Conservation (phyloP, 208 protist genomes). For the Trypanosoma brucei region DNA sequence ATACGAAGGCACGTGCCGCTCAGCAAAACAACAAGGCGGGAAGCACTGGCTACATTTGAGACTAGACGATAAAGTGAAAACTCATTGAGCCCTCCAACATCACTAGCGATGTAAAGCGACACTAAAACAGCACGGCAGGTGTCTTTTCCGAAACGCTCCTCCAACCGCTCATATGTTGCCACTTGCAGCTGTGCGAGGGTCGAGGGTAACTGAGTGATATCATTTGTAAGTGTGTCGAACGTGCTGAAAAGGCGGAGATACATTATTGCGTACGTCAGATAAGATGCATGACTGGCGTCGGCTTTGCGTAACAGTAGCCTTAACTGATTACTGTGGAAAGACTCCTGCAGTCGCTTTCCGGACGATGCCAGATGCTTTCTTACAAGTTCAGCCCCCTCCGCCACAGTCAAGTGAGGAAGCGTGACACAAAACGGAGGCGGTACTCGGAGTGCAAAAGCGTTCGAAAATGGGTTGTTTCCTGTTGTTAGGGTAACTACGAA, state of each 20-base stretch:
- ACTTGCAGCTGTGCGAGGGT: conserved; percentile 45
- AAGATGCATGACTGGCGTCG: conserved; percentile 52
- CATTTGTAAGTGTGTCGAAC: conserved; percentile 68
- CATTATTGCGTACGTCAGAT: conserved; percentile 65
- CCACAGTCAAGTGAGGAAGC: conserved; percentile 41
- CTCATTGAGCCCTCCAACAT: conserved; percentile 69
- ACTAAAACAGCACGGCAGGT: conserved; percentile 61
- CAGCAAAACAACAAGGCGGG: conserved; percentile 69
- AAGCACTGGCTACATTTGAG: conserved; percentile 59
- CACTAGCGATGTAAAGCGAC: conserved; percentile 49
- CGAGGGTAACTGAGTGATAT: conserved; percentile 63
- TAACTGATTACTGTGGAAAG: conserved; percentile 57
- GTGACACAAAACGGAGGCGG: conserved; percentile 28
- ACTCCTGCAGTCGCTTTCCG: conserved; percentile 79
- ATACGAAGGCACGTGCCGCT: conserved; percentile 52
- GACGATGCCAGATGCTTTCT: conserved; percentile 63
- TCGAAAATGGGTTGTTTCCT: conserved; percentile 24
- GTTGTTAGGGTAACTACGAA: conserved; percentile 46
- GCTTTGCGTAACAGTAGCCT: conserved; percentile 64
- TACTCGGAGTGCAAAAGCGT: conserved; percentile 43
- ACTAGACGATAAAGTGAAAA: conserved; percentile 77
- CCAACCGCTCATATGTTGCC: conserved; percentile 46
- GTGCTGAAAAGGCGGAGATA: conserved; percentile 81
- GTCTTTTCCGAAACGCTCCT: conserved; percentile 40
- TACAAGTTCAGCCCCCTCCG: conserved; percentile 68